phyloP scores from a whole-genome alignment of 805 yeast species.

The Cyberlindnera misumaiensis region DNA sequence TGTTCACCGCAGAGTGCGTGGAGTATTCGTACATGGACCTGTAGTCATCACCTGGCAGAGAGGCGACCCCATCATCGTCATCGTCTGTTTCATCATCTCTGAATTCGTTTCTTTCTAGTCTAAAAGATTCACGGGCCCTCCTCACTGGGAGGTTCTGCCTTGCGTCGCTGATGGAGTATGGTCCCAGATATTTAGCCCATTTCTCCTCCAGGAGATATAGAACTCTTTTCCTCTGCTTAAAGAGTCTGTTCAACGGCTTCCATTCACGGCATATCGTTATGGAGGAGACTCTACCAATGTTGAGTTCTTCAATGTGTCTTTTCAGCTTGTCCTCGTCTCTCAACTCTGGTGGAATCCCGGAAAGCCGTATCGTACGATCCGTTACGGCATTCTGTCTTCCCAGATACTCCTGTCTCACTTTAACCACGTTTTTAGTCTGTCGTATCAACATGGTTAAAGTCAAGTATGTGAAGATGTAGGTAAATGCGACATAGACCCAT shows the following conservation, averaged over 20 bases:
- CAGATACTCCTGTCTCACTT: constrained; percentile 70
- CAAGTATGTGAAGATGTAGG: constrained; percentile 74
- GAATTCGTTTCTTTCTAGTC: constrained; percentile 14
- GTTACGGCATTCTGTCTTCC: constrained; percentile 87
- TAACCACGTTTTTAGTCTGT: constrained; percentile 68
- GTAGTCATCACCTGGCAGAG: constrained; percentile 14
- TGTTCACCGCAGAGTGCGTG: constrained; percentile 12
- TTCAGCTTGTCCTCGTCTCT: constrained; percentile 66
- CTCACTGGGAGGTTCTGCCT: constrained; percentile 19
- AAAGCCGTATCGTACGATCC: constrained; percentile 80
- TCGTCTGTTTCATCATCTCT: constrained; percentile 9
- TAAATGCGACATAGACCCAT: constrained; percentile 85
- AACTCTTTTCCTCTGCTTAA: constrained; percentile 48
- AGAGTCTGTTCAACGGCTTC: constrained; percentile 63
- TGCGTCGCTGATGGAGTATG: constrained; percentile 15
- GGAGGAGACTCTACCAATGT: constrained; percentile 73
- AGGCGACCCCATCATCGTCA: constrained; percentile 6
- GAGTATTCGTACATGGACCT: constrained; percentile 19
- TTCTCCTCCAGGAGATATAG: constrained; percentile 55
- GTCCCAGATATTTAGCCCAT: constrained; percentile 66
- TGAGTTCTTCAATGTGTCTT: constrained; percentile 68
- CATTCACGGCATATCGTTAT: constrained; percentile 84
- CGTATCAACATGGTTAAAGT: constrained; percentile 53
- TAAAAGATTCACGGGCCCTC: constrained; percentile 19
- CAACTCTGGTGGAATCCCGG: constrained; percentile 82